phyloP scores from a whole-genome alignment of 2,329 filamentous ascomycete genomes.

The Amesomyces nigricolor region DNA sequence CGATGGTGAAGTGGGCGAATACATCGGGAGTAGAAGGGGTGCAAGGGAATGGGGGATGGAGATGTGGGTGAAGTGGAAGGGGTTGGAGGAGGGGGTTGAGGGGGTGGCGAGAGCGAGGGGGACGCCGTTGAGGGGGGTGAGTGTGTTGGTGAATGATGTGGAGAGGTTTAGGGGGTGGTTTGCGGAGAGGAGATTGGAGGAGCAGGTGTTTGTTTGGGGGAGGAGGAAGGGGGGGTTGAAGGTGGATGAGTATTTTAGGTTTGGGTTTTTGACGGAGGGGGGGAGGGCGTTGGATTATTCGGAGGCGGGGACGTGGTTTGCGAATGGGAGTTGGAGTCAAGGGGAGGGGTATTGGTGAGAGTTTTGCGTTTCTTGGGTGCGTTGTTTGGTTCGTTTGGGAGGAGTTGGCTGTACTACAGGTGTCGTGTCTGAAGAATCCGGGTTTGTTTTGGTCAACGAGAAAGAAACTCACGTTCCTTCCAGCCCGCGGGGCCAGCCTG shows the following conservation, averaged over 20 bases:
- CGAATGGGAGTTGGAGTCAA: conserved; percentile 28
- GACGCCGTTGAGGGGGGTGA: conserved; percentile 27
- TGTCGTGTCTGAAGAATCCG: too few relatives aligned
- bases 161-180: conserved; percentile 27
- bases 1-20: conserved; percentile 40
- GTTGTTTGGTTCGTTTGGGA: neutral
- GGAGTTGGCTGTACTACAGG: neutral
- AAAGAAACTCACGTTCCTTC: too few relatives aligned
- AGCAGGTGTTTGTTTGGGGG: conserved; percentile 25
- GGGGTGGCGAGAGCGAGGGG: neutral
- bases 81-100: neutral
- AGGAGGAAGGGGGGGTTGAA: conserved; percentile 10
- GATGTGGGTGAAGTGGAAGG: conserved; percentile 39
- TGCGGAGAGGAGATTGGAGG: conserved; percentile 18
- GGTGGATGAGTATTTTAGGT: conserved; percentile 29
- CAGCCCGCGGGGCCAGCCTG: too few relatives aligned
- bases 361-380: neutral
- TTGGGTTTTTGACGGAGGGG: conserved; percentile 25
- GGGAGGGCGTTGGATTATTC: conserved; percentile 26
- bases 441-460: too few relatives aligned
- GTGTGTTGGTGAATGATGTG: conserved; percentile 30
- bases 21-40: neutral
- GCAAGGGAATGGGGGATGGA: conserved; percentile 29
- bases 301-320: conserved; percentile 27
- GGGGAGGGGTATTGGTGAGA: conserved; percentile 19